Percentiles rank a stretch among this genome's conserved stretches.
Evolutionary conservation across 164 flowering plant genomes (phyloP).

Genomic region (Chimonanthus salicifolius): DNA sequence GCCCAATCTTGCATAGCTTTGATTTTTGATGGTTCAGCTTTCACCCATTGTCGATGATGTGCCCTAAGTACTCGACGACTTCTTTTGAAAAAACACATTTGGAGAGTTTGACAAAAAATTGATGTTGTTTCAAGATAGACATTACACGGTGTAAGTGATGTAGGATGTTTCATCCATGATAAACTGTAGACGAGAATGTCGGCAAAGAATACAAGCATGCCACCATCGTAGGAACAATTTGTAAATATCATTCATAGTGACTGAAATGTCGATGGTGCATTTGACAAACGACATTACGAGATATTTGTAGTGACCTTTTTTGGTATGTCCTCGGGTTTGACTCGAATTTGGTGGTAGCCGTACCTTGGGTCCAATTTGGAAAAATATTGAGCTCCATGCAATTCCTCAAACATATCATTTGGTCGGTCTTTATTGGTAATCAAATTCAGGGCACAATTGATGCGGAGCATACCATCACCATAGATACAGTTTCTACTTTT

Average conservation of each 20-base stretch:
- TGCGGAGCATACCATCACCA: too few relatives aligned
- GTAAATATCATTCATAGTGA: neutral
- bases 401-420: neutral
- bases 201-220: neutral
- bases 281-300: neutral
- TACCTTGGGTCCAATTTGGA: neutral
- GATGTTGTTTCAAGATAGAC: neutral
- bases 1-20: slow-evolving; percentile 1
- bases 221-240: neutral
- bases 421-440: neutral
- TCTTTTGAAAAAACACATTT: neutral
- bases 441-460: neutral
- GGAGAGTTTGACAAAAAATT: neutral
- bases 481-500: too few relatives aligned
- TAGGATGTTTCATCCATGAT: neutral
- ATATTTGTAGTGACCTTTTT: slow-evolving; percentile 2
- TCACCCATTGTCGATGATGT: neutral
- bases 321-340: neutral
- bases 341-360: neutral
- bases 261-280: slow-evolving; percentile 5
- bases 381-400: neutral
- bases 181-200: slow-evolving; percentile 1
- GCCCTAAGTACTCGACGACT: neutral
- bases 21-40: neutral
- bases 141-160: neutral